phyloP scores from a whole-genome alignment of 768 basidiomycete genomes.

The Dentipellis fragilis region DNA sequence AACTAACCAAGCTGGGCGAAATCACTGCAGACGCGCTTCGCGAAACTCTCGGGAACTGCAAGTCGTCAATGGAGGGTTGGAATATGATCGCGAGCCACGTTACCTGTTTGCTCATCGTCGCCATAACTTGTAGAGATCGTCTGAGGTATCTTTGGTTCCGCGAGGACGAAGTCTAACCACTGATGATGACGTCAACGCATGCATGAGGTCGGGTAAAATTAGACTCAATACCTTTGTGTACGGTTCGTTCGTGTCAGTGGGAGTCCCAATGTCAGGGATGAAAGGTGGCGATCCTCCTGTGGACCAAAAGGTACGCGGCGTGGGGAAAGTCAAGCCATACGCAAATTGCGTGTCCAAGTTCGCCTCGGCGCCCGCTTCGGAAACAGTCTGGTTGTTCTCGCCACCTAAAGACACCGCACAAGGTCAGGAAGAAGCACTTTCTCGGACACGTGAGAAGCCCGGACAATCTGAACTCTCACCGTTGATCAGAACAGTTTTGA shows the following conservation, averaged over 20 bases:
- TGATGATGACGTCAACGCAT: background rate
- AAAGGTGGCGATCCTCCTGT: background rate
- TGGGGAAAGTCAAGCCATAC: slow-evolving; percentile 53
- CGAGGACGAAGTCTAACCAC: background rate
- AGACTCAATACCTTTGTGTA: slow-evolving; percentile 1
- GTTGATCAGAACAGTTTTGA: slow-evolving; percentile 3
- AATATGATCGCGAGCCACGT: background rate
- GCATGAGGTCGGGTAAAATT: background rate
- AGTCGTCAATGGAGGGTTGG: background rate
- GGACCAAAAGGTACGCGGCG: slow-evolving; percentile 18
- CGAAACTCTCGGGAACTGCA: slow-evolving; percentile 40
- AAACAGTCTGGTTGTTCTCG: background rate
- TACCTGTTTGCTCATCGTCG: slow-evolving; percentile 23
- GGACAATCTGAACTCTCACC: slow-evolving; percentile 21
- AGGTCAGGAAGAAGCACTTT: background rate
- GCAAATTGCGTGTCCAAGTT: slow-evolving; percentile 59
- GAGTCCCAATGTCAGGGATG: background rate
- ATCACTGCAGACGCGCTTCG: slow-evolving; percentile 35
- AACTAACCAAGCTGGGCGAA: slow-evolving; percentile 54
- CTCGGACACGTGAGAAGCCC: background rate
- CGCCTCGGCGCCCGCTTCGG: slow-evolving; percentile 40
- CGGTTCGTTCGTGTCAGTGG: background rate
- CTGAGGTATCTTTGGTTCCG: background rate
- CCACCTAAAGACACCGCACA: slow-evolving; percentile 1
- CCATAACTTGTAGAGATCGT: background rate